Evolutionary conservation across 768 basidiomycete genomes (phyloP).

Genomic region (Galerina marginata): DNA sequence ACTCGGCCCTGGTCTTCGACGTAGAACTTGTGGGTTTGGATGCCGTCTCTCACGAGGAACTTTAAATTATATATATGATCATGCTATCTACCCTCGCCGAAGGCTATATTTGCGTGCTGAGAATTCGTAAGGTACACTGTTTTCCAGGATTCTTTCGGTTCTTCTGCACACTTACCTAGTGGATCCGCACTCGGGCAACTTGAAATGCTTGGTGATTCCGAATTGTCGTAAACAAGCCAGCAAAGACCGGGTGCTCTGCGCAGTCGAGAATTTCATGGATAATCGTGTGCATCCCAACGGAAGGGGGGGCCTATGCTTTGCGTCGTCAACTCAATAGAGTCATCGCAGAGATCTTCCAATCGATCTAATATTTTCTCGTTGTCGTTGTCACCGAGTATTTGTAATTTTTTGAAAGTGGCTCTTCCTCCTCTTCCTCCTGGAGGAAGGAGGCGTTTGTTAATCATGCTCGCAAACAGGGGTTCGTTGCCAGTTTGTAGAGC

Average conservation of each 20-base stretch:
- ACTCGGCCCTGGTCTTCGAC: conserved; percentile 84
- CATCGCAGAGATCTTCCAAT: neutral
- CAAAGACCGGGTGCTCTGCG: too few relatives aligned
- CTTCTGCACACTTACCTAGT: too few relatives aligned
- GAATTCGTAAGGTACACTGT: too few relatives aligned
- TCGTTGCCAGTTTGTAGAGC: neutral
- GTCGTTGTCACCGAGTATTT: neutral
- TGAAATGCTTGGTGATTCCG: too few relatives aligned
- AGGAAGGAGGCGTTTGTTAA: neutral
- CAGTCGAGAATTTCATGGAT: too few relatives aligned
- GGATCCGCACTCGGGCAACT: too few relatives aligned
- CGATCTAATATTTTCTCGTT: neutral
- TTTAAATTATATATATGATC: conserved; percentile 38
- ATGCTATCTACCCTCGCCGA: neutral
- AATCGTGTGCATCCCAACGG: too few relatives aligned
- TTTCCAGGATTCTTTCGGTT: too few relatives aligned
- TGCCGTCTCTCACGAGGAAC: conserved; percentile 53
- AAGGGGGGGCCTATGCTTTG: too few relatives aligned
- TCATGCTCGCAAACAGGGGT: neutral
- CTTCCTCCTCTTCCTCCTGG: neutral
- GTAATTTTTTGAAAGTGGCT: neutral
- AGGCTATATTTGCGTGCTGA: neutral
- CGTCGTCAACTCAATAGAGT: too few relatives aligned
- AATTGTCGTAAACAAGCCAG: too few relatives aligned
- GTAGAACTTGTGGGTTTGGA: conserved; percentile 80